Evolutionary conservation across 2,329 filamentous ascomycete genomes (phyloP).

Genomic region (Botryotinia globosa): DNA sequence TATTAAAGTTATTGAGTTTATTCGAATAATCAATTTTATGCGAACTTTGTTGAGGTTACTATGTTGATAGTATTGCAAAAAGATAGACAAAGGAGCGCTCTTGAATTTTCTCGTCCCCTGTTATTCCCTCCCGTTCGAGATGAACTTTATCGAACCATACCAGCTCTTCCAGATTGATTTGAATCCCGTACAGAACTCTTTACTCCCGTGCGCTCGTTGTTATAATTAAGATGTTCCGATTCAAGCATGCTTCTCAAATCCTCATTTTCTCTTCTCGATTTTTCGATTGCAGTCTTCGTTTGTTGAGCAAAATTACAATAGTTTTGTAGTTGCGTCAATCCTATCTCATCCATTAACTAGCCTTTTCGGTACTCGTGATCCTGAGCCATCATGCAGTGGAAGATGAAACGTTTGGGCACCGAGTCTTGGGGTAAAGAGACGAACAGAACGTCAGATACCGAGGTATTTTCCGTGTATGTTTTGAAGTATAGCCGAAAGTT

Average conservation of each 20-base stretch:
- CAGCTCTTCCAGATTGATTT: background rate
- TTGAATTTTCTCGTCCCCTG: background rate
- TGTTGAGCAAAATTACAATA: background rate
- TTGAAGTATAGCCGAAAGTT: background rate
- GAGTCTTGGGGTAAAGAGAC: background rate
- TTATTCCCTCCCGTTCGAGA: background rate
- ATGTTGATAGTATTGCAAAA: background rate
- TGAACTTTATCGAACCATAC: background rate
- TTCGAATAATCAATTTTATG: too few species aligned
- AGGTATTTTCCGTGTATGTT: background rate
- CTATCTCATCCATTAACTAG: background rate
- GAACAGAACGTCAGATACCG: background rate
- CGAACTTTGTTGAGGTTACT: too few species aligned
- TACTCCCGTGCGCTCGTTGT: background rate
- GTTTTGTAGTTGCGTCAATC: background rate
- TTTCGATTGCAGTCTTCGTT: background rate
- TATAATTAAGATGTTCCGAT: background rate
- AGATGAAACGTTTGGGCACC: background rate
- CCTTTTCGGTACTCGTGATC: background rate
- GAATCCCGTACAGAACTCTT: background rate
- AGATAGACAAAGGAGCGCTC: background rate
- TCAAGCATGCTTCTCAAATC: background rate
- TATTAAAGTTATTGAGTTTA: too few species aligned
- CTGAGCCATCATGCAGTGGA: background rate
- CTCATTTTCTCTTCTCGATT: too few species aligned